Evolutionary conservation across 2,329 filamentous ascomycete species (phyloP), one percentile per base, ranked within the genome.

Genomic region (Huntiella abstrusa): DNA sequence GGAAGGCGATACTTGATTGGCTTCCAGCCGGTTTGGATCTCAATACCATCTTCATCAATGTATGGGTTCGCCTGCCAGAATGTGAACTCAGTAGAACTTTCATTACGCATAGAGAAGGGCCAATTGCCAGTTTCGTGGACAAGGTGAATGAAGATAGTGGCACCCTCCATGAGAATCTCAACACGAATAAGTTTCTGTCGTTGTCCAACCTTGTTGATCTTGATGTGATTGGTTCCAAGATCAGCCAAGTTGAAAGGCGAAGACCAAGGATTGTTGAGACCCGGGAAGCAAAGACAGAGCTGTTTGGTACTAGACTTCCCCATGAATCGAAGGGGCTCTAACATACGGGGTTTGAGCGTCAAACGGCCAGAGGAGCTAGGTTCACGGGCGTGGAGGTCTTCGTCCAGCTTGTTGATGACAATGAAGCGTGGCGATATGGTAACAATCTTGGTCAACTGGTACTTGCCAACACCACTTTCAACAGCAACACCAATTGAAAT

Each of bases 51-150:
- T 51, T 96, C 87, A 50, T 94, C 87, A 7, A 93, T 66, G 54
- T 88, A 93, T 4, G 91, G 91, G 55, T 96, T 82, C 13, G 85
- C 83, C 60, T 98, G 91, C 67, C 82, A 94, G 65, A 98, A 98
- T 42, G 88, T 80, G 61, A 96, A 96, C 58, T 96, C 91, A 17
- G 81, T 82, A 56, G 96, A 88, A 56, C 88, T 96, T 64, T 96
- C 91, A 57, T 98, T 98, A 53, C 91, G 81, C 79, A 98, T 95
- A 0, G 87, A 95, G 64, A 91, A 98, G 0, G 91, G 91, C 91
- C 91, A 98, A 58, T 93, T 85, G 60, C 91, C 92, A 4, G 75
- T 86, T 64, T 98, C 91, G 53, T 88, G 69, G 56, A 78, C 91
- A 49, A 98, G 71, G 56, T 94, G 84, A 33, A 96, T 61, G 68